Evolutionary conservation across 495 filamentous ascomycete species (phyloP), one percentile per base, ranked within the genome.

Genomic region (Xylaria sp.): DNA sequence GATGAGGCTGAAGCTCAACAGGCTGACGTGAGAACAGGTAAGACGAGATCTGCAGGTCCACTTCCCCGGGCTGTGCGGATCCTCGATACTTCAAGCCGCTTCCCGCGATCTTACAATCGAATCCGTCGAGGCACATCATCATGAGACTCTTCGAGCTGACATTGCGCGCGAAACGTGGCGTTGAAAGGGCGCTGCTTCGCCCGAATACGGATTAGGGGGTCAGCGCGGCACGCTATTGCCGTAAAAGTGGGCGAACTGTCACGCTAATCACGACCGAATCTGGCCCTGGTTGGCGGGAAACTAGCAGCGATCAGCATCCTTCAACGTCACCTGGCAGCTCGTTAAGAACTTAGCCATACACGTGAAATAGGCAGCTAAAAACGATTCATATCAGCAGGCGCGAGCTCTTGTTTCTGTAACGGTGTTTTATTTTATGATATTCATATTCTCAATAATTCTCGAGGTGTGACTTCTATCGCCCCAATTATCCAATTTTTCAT

Each of bases 1-100:
- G 17, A 55, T 67, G 29, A 67, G 64, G 64, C 64, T 53, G 46
- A 41, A 48, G 35, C 29, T 40, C n/a, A 66, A 37, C 8, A 17
- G 3, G 63, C 64, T 67, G 64, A 67, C 35, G 64, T 67, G 64
- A 67, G 64, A 11, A 52, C 21, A 19, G 48, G 59, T 43, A 67
- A 55, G 29, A 55, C 19, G 19, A n/a, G 64, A 67, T 67, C 48
- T 53, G 33, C 48, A 40, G 35, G 7, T 43, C 46, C 29, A 31
- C 33, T 40, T 19, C 48, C 64, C 48, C 35, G n/a, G 48, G 43
- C 21, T 26, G 35, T 1, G 14, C 19, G 19, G 62, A 48, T 5
- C 6, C n/a, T n/a, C 24, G 8, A 17, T 2, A 40, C 1, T 46
- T 46, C 9, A 50, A 40, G 62, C 29, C 48, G 37, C 46, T 26